Percentiles rank a stretch among this genome's conserved stretches.
Conservation (phyloP, 768 basidiomycete species). For the Boletus patriciae region DNA sequence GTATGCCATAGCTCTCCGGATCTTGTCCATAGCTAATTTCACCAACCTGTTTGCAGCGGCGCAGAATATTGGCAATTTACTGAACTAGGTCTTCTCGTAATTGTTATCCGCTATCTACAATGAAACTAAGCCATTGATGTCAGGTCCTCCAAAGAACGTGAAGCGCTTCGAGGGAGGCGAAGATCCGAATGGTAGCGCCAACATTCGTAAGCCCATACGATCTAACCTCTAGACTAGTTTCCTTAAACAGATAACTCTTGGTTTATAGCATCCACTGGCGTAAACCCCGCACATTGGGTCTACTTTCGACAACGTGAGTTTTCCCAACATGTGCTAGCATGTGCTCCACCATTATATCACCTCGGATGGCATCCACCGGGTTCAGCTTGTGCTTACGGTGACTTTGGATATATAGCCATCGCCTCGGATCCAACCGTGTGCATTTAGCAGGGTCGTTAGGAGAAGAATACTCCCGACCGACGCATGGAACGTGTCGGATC, state of each 20-base stretch:
- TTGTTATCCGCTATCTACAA: slow-evolving; percentile 1
- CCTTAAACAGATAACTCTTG: background rate
- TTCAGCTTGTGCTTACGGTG: slow-evolving; percentile 3
- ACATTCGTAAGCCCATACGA: slow-evolving; percentile 38
- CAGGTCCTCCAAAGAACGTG: slow-evolving; percentile 36
- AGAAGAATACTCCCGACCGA: background rate
- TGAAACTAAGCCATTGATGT: background rate
- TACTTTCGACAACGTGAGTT: slow-evolving; percentile 48
- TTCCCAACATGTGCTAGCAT: background rate
- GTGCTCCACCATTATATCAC: background rate
- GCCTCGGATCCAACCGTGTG: slow-evolving; percentile 35
- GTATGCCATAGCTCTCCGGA: slow-evolving; percentile 21
- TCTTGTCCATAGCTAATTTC: slow-evolving; percentile 15
- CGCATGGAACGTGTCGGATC: background rate
- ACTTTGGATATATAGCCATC: slow-evolving; percentile 23
- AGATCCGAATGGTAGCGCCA: slow-evolving; percentile 48
- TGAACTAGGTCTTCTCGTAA: slow-evolving; percentile 37
- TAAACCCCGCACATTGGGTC: slow-evolving; percentile 45
- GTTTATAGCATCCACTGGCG: slow-evolving; percentile 44
- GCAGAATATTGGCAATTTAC: slow-evolving; percentile 50
- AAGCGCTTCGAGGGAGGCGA: slow-evolving; percentile 45
- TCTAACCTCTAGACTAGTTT: background rate
- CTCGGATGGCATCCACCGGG: background rate
- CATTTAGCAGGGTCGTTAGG: slow-evolving; percentile 12
- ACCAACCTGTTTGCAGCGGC: slow-evolving; percentile 22